phyloP scores from a whole-genome alignment of 768 basidiomycete species.

The Dacryopinax spathularia region DNA sequence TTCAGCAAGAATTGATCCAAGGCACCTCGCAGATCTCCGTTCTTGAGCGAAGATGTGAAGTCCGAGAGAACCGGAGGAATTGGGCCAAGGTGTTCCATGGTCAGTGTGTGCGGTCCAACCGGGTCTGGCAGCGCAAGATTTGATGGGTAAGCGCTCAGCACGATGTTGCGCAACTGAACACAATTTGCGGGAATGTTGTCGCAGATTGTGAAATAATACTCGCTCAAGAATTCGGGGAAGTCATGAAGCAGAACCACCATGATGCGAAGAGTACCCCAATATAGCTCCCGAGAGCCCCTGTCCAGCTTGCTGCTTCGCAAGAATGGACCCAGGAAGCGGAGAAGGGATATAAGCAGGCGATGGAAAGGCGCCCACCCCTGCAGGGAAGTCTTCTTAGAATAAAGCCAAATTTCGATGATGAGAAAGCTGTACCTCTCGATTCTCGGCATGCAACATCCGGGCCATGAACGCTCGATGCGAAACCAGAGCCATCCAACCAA shows the following conservation, averaged over 20 bases:
- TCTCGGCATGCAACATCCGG: constrained; percentile 71
- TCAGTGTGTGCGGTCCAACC: constrained; percentile 18
- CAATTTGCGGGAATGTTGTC: constrained; percentile 86
- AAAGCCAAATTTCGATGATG: neutral
- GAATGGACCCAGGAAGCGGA: constrained; percentile 90
- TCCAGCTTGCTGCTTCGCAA: constrained; percentile 69
- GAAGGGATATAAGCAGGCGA: constrained; percentile 79
- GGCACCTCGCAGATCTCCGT: constrained; percentile 57
- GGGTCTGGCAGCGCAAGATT: constrained; percentile 72
- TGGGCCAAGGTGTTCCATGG: constrained; percentile 48
- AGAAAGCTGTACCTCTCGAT: constrained; percentile 54
- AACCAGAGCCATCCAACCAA: constrained; percentile 93
- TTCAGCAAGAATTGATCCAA: constrained; percentile 78
- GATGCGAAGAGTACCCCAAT: constrained; percentile 77
- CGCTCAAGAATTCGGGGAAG: constrained; percentile 95
- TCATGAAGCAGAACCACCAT: constrained; percentile 93
- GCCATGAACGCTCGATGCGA: constrained; percentile 98
- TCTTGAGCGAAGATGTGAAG: constrained; percentile 70
- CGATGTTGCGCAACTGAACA: constrained; percentile 91
- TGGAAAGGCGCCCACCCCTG: constrained; percentile 95
- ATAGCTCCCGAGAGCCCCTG: constrained; percentile 68
- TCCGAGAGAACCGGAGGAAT: constrained; percentile 87
- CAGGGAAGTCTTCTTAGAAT: neutral
- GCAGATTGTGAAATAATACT: constrained; percentile 91
- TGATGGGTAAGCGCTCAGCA: constrained; percentile 88